These are phyloP conservation scores for Oemleria cerasiformis DNA, from an alignment of 306 rosid genomes.

Conservation along the genomic window DNA sequence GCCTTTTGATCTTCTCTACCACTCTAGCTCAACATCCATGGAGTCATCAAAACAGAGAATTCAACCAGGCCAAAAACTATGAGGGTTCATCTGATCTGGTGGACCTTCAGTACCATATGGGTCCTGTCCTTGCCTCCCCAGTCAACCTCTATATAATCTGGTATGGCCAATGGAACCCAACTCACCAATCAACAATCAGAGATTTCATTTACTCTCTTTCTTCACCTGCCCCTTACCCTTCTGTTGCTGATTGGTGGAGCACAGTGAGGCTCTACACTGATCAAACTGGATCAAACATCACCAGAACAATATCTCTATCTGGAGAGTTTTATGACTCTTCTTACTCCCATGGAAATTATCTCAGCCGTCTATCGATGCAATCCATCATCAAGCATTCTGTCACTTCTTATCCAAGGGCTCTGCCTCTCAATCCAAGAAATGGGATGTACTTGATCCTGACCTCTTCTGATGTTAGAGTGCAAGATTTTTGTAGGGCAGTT, in stretches of 20 bases:
- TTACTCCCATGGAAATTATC: conserved; percentile 46
- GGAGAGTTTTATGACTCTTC: conserved; percentile 40
- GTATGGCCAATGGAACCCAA: conserved; percentile 55
- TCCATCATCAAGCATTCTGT: conserved; percentile 37
- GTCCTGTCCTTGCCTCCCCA: conserved; percentile 54
- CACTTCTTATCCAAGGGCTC: conserved; percentile 22
- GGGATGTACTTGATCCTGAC: conserved; percentile 46
- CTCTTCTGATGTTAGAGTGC: conserved; percentile 44
- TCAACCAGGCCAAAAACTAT: conserved; percentile 38
- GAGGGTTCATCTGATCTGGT: conserved; percentile 55
- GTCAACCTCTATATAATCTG: conserved; percentile 51
- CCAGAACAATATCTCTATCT: conserved; percentile 33
- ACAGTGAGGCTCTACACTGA: conserved; percentile 52
- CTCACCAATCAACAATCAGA: conserved; percentile 39
- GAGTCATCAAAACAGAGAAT: conserved; percentile 32
- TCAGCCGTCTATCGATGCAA: conserved; percentile 44
- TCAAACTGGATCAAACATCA: conserved; percentile 53
- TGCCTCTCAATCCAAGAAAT: conserved; percentile 44
- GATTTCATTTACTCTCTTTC: conserved; percentile 48
- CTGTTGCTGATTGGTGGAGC: conserved; percentile 52
- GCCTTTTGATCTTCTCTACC: background rate
- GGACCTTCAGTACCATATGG: conserved; percentile 56
- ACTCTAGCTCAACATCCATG: conserved; percentile 30
- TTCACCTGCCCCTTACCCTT: conserved; percentile 35
- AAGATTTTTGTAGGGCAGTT: conserved; percentile 55